phyloP scores from a whole-genome alignment of 2,329 filamentous ascomycete genomes.

The Hymenoscyphus fraxineus region DNA sequence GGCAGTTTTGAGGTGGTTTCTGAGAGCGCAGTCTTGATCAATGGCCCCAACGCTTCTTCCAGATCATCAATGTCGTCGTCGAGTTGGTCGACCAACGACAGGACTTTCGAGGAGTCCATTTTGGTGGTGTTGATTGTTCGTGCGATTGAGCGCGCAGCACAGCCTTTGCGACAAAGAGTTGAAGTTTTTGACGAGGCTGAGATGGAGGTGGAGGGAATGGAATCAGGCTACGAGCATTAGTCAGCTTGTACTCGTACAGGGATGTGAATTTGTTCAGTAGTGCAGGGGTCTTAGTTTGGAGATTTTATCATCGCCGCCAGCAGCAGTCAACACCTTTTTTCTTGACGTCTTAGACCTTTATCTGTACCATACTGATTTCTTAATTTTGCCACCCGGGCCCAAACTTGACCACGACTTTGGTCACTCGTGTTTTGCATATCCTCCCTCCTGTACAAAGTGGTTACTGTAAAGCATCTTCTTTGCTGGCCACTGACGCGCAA shows the following conservation, averaged over 20 bases:
- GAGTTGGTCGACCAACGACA: slow-evolving; percentile 46
- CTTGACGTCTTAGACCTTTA: background rate
- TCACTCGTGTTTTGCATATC: background rate
- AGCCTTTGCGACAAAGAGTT: background rate
- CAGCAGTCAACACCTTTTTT: background rate
- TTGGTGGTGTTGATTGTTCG: slow-evolving; percentile 2
- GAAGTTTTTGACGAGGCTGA: slow-evolving; percentile 7
- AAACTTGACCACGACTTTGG: background rate
- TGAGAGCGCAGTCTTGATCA: slow-evolving; percentile 62
- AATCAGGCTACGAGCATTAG: background rate
- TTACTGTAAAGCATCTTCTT: background rate
- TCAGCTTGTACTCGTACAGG: slow-evolving; percentile 6
- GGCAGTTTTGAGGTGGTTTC: slow-evolving; percentile 74
- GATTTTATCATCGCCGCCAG: slow-evolving; percentile 2
- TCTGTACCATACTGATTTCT: background rate
- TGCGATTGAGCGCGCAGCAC: background rate
- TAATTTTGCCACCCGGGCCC: background rate
- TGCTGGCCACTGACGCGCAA: background rate
- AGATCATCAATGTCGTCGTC: slow-evolving; percentile 76
- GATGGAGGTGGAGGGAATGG: background rate
- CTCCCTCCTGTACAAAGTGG: background rate
- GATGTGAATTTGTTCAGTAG: slow-evolving; percentile 4
- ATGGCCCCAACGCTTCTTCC: slow-evolving; percentile 68
- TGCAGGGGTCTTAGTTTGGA: background rate
- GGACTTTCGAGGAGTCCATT: slow-evolving; percentile 41